Conservation (phyloP, 2,329 filamentous ascomycete genomes). For the Alternaria sp. region DNA sequence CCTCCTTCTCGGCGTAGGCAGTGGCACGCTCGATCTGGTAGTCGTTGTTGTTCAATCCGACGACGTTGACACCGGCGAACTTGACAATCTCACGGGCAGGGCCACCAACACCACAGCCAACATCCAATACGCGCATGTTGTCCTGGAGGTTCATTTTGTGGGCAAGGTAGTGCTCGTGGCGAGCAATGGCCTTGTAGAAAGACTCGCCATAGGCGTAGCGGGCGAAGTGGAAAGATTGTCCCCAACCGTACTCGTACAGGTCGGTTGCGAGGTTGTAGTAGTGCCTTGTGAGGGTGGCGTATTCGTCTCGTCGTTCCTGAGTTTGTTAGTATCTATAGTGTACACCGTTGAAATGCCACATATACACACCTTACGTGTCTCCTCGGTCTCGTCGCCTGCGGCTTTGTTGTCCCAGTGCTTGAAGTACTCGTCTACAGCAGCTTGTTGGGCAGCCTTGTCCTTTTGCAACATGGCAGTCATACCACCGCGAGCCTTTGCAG, state of each 20-base stretch:
- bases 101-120: slow-evolving; percentile 95
- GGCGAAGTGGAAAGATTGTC: slow-evolving; percentile 96
- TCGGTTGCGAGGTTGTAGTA: slow-evolving; percentile 99
- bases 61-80: slow-evolving; percentile 88
- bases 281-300: slow-evolving; percentile 91
- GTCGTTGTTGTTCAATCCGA: slow-evolving; percentile 98
- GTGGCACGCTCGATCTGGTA: slow-evolving; percentile 98
- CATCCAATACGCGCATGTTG: slow-evolving; percentile 89
- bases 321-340: slow-evolving; percentile 25
- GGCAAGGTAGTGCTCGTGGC: slow-evolving; percentile 97
- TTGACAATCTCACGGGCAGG: slow-evolving; percentile 95
- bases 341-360: background rate
- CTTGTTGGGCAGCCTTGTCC: slow-evolving; percentile 78
- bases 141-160: slow-evolving; percentile 86
- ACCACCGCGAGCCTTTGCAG: slow-evolving; percentile 73
- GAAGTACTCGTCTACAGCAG: slow-evolving; percentile 90
- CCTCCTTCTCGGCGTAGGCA: slow-evolving; percentile 81
- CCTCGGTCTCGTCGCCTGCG: slow-evolving; percentile 80
- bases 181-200: slow-evolving; percentile 90
- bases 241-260: slow-evolving; percentile 97
- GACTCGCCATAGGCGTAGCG: slow-evolving; percentile 86
- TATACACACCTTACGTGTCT: slow-evolving; percentile 73
- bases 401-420: slow-evolving; percentile 94
- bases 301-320: slow-evolving; percentile 84
- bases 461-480: slow-evolving; percentile 87